Conservation (phyloP, 2,329 filamentous ascomycete species). For the Aspergillus ochraceus region DNA sequence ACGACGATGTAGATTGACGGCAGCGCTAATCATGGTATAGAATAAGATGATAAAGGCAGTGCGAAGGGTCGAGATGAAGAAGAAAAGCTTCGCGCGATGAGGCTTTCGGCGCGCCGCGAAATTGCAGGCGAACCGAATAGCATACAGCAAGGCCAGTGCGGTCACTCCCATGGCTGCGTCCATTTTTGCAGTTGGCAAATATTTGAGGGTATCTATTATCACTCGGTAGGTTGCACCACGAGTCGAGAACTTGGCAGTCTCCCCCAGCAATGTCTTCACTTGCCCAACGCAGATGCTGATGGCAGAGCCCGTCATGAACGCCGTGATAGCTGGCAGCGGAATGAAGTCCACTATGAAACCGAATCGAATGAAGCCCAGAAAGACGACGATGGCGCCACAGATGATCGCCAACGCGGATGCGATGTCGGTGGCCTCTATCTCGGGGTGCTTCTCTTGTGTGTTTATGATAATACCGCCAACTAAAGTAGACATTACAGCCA, state of each 20-base stretch:
- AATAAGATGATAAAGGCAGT: slow-evolving; percentile 89
- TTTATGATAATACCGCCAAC: slow-evolving; percentile 77
- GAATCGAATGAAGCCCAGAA: slow-evolving; percentile 73
- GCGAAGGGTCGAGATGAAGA: slow-evolving; percentile 85
- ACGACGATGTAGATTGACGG: slow-evolving; percentile 70
- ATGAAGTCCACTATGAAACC: slow-evolving; percentile 95
- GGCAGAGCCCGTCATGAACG: slow-evolving; percentile 95
- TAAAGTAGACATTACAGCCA: slow-evolving; percentile 91
- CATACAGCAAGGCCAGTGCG: background rate
- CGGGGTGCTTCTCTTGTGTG: slow-evolving; percentile 56
- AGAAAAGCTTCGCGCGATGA: slow-evolving; percentile 69
- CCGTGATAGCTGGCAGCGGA: slow-evolving; percentile 81
- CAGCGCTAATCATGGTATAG: slow-evolving; percentile 87
- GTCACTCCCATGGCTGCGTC: slow-evolving; percentile 46
- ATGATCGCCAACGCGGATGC: slow-evolving; percentile 78
- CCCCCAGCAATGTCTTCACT: slow-evolving; percentile 77
- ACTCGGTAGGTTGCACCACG: slow-evolving; percentile 79
- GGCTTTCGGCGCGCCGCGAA: slow-evolving; percentile 69
- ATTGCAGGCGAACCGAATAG: slow-evolving; percentile 60
- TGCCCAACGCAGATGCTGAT: slow-evolving; percentile 86
- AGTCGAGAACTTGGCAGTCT: slow-evolving; percentile 65
- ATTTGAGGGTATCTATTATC: slow-evolving; percentile 77
- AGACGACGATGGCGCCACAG: slow-evolving; percentile 71
- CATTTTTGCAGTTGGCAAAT: slow-evolving; percentile 64
- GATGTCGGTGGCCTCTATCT: slow-evolving; percentile 62